These are phyloP conservation scores for Ochromonadaceae sp. DNA, from an alignment of 352 stramenopile species.

Conservation along the genomic window DNA sequence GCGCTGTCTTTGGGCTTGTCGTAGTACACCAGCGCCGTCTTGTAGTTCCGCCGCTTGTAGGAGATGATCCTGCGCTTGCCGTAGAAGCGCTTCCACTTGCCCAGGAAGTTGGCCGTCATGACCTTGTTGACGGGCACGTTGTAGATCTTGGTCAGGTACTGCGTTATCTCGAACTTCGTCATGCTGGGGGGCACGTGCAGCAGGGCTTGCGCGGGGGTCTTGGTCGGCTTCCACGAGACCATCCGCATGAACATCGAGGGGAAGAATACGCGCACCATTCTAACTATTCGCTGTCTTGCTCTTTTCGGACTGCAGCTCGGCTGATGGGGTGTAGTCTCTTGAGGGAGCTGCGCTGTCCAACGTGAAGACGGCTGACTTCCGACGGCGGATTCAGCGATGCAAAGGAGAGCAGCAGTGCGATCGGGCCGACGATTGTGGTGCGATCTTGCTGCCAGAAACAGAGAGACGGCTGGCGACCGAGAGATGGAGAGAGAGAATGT, in stretches of 20 bases:
- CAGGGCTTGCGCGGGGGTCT: background rate
- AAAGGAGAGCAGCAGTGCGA: too few species aligned
- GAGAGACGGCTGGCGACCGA: too few species aligned
- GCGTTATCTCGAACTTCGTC: background rate
- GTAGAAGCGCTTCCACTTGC: constrained; percentile 10
- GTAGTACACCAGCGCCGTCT: background rate
- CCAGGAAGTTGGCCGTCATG: background rate
- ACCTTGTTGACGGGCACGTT: background rate
- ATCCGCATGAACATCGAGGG: background rate
- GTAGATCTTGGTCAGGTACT: constrained; percentile 16
- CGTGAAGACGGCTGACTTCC: too few species aligned
- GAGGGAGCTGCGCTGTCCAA: too few species aligned
- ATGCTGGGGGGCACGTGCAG: background rate
- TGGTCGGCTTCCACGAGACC: background rate
- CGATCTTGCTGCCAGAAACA: too few species aligned
- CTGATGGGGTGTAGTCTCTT: too few species aligned
- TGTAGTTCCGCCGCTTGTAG: constrained; percentile 3
- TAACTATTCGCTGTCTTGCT: too few species aligned
- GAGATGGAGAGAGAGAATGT: too few species aligned
- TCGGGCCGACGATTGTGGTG: too few species aligned
- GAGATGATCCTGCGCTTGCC: background rate
- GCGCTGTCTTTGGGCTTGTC: background rate
- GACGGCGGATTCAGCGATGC: too few species aligned
- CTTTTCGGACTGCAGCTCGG: too few species aligned
- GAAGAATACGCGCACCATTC: constrained; percentile 11